These are phyloP conservation scores for Chrysanthemum seticuspe DNA, from an alignment of 129 eudicot species.

Conservation along the genomic window DNA sequence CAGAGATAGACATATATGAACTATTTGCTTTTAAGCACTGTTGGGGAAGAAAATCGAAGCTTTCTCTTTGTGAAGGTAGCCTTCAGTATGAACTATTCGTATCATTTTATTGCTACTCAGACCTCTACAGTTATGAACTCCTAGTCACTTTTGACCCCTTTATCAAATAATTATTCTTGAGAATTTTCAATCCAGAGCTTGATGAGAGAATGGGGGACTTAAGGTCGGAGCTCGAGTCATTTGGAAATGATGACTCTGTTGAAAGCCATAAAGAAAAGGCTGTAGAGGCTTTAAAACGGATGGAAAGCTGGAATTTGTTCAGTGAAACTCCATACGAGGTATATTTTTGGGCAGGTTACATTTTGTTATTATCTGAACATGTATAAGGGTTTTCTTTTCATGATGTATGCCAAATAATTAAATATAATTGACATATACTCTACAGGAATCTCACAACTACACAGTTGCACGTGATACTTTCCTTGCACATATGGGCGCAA, in stretches of 20 bases:
- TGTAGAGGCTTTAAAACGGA: conserved; percentile 82
- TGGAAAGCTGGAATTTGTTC: conserved; percentile 98
- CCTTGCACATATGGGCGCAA: conserved; percentile 94
- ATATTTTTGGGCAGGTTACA: neutral
- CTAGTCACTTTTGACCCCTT: conserved; percentile 16
- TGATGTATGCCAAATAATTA: neutral
- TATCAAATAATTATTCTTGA: conserved; percentile 1
- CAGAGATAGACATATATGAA: conserved; percentile 98
- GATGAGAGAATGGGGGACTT: conserved; percentile 96
- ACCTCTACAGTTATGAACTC: neutral
- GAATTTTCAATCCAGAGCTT: conserved; percentile 59
- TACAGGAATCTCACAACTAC: conserved; percentile 72
- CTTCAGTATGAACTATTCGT: neutral
- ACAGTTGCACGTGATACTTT: conserved; percentile 97
- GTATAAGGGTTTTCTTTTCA: too few species aligned
- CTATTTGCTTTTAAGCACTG: conserved; percentile 96
- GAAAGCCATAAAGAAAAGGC: conserved; percentile 80
- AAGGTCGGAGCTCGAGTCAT: conserved; percentile 73
- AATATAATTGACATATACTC: conserved; percentile 13
- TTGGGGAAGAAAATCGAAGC: conserved; percentile 88
- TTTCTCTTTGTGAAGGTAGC: conserved; percentile 94
- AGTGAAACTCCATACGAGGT: conserved; percentile 69
- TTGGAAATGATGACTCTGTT: conserved; percentile 77
- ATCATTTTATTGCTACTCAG: conserved; percentile 10
- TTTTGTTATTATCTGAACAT: neutral